These are phyloP conservation scores for Neoconidiobolus thromboides DNA, from an alignment of 371 early-diverging fungal species.

Conservation along the genomic window DNA sequence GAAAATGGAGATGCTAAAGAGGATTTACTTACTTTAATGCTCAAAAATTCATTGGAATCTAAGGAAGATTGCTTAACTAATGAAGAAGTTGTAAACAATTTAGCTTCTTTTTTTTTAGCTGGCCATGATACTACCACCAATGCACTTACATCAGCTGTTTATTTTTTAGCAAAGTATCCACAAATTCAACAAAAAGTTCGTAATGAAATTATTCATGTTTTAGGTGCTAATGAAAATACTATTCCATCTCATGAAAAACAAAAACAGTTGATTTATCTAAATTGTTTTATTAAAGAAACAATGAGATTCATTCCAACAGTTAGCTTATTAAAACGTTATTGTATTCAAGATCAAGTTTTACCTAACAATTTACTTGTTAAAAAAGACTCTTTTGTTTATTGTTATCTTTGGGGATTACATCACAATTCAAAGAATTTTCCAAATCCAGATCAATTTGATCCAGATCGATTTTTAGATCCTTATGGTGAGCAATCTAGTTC, in stretches of 20 bases:
- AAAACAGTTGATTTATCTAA: neutral
- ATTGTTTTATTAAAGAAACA: neutral
- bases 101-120: constrained; percentile 19
- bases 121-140: constrained; percentile 24
- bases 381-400: neutral
- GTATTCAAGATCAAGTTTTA: neutral
- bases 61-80: constrained; percentile 5
- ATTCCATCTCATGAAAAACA: neutral
- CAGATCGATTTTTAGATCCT: neutral
- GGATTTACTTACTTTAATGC: neutral
- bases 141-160: constrained; percentile 17
- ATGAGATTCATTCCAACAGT: constrained; percentile 2
- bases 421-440: neutral
- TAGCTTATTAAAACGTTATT: neutral
- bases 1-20: neutral
- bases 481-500: constrained; percentile 25
- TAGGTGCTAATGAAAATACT: neutral
- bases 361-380: neutral
- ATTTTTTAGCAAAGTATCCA: constrained; percentile 14
- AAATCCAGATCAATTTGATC: neutral
- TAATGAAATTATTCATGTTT: neutral
- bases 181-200: constrained; percentile 2
- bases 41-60: neutral
- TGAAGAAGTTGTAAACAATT: constrained; percentile 11
- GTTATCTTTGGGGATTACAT: neutral